These are phyloP conservation scores for Tephrocybe sp. DNA, from an alignment of 768 basidiomycete species.

Conservation along the genomic window DNA sequence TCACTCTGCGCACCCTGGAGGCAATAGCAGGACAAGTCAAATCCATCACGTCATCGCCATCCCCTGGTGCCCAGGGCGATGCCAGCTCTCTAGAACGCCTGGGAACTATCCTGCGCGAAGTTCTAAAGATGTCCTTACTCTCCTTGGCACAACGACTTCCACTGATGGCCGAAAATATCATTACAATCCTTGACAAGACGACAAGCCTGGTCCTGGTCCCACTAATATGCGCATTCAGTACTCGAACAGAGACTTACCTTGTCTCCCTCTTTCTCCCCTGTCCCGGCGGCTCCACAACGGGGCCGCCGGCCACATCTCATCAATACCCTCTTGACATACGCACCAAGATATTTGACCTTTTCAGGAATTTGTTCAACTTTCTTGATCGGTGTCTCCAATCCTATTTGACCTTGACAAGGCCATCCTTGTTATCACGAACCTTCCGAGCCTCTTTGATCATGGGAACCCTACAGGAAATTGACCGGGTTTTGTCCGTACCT, in stretches of 20 bases:
- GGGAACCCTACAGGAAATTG: slow-evolving; percentile 37
- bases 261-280: slow-evolving; percentile 11
- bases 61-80: slow-evolving; percentile 9
- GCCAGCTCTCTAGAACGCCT: slow-evolving; percentile 20
- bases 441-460: slow-evolving; percentile 32
- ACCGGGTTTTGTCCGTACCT: slow-evolving; percentile 24
- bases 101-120: slow-evolving; percentile 13
- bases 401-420: slow-evolving; percentile 7
- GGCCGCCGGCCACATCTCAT: slow-evolving; percentile 8
- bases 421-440: slow-evolving; percentile 17
- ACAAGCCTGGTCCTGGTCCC: slow-evolving; percentile 15
- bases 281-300: slow-evolving; percentile 5
- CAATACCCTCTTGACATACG: slow-evolving; percentile 24
- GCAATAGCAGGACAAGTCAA: slow-evolving; percentile 19
- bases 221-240: slow-evolving; percentile 14
- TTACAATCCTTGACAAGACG: slow-evolving; percentile 15
- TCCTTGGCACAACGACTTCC: slow-evolving; percentile 11
- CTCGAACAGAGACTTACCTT: slow-evolving; percentile 15
- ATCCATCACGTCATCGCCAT: slow-evolving; percentile 7
- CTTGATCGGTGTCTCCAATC: slow-evolving; percentile 11
- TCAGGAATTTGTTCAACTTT: slow-evolving; percentile 22
- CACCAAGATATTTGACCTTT: slow-evolving; percentile 24
- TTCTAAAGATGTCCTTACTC: slow-evolving; percentile 18
- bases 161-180: slow-evolving; percentile 8
- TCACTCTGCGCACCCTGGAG: slow-evolving; percentile 28